phyloP scores from a whole-genome alignment of 2,329 filamentous ascomycete species.

The Keithomyces neogunnii region DNA sequence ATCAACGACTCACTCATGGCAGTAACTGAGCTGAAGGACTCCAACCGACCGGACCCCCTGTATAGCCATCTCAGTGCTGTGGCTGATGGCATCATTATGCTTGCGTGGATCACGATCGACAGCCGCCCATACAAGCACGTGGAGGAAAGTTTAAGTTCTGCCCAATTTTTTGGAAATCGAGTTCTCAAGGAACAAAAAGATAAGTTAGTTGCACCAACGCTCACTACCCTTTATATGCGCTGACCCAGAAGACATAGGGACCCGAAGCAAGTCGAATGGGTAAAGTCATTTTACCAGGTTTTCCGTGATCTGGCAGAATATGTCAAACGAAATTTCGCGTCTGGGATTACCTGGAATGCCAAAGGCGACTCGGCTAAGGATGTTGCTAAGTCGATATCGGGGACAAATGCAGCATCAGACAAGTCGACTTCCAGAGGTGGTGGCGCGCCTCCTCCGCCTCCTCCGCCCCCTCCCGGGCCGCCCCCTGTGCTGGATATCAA shows the following conservation, averaged over 20 bases:
- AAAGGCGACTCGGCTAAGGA: conserved; percentile 66
- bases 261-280: conserved; percentile 73
- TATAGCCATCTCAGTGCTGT: conserved; percentile 82
- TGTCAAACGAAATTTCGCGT: conserved; percentile 72
- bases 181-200: conserved; percentile 87
- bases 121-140: conserved; percentile 79
- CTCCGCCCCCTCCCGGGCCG: conserved; percentile 63
- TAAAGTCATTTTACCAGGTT: conserved; percentile 85
- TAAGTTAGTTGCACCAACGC: conserved; percentile 28
- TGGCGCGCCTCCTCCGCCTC: conserved; percentile 49
- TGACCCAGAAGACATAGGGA: conserved; percentile 44
- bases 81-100: conserved; percentile 77
- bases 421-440: conserved; percentile 38
- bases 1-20: conserved; percentile 75
- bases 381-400: conserved; percentile 46
- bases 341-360: conserved; percentile 80
- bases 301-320: conserved; percentile 79
- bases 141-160: conserved; percentile 70
- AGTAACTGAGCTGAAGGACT: conserved; percentile 73
- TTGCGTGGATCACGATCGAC: conserved; percentile 86
- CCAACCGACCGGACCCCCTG: conserved; percentile 64
- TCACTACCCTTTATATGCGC: not conserved
- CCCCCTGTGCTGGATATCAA: conserved; percentile 57
- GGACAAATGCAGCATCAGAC: conserved; percentile 23
- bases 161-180: conserved; percentile 91